phyloP scores from a whole-genome alignment of 495 filamentous ascomycete genomes.

The Aspergillus leporis region DNA sequence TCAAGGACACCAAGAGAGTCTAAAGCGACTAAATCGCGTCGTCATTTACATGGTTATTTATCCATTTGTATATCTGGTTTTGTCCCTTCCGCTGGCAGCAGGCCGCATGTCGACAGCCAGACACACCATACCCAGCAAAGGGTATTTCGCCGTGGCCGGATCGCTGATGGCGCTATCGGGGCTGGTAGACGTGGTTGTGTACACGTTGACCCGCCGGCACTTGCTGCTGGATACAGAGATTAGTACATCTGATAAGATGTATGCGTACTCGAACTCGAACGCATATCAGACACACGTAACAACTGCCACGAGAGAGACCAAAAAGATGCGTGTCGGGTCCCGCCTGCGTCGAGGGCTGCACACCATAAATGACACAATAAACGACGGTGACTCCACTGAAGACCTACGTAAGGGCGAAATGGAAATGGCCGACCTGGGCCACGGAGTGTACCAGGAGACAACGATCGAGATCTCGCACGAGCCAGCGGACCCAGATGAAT shows the following conservation, averaged over 20 bases:
- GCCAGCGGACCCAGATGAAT: slow-evolving; percentile 25
- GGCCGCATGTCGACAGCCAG: slow-evolving; percentile 64
- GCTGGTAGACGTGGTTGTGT: slow-evolving; percentile 69
- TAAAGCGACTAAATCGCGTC: slow-evolving; percentile 46
- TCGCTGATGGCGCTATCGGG: slow-evolving; percentile 69
- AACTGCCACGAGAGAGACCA: slow-evolving; percentile 21
- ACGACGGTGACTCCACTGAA: slow-evolving; percentile 39
- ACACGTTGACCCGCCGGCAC: slow-evolving; percentile 52
- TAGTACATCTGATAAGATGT: slow-evolving; percentile 32
- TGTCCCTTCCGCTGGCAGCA: slow-evolving; percentile 68
- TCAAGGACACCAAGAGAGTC: slow-evolving; percentile 35
- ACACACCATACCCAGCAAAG: slow-evolving; percentile 46
- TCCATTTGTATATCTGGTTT: slow-evolving; percentile 67
- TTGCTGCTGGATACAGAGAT: slow-evolving; percentile 39
- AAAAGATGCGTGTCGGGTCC: slow-evolving; percentile 23
- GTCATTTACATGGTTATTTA: slow-evolving; percentile 73
- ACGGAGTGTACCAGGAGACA: slow-evolving; percentile 44
- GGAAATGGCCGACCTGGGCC: slow-evolving; percentile 31
- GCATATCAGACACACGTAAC: slow-evolving; percentile 34
- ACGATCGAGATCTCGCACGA: slow-evolving; percentile 45
- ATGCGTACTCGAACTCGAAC: slow-evolving; percentile 23
- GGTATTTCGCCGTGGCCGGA: slow-evolving; percentile 67
- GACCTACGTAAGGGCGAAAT: slow-evolving; percentile 36
- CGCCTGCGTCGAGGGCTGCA: slow-evolving; percentile 27
- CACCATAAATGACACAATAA: slow-evolving; percentile 22